phyloP scores from a whole-genome alignment of 2,329 filamentous ascomycete species.

The Venturia nashicola region DNA sequence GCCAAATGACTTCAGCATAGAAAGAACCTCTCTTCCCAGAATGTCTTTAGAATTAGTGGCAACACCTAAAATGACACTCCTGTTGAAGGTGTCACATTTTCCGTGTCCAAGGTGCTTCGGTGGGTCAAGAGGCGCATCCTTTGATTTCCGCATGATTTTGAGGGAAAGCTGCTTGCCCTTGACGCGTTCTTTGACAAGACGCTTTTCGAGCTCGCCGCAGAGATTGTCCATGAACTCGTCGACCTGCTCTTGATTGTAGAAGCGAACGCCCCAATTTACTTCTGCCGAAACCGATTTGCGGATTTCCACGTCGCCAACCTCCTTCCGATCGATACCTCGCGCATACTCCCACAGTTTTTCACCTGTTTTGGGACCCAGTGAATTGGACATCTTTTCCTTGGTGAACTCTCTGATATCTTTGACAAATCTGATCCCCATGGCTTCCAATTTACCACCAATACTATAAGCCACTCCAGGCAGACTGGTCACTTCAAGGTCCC shows the following conservation, averaged over 20 bases:
- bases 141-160: constrained; percentile 83
- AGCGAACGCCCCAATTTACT: constrained; percentile 96
- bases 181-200: constrained; percentile 70
- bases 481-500: constrained; percentile 63
- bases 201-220: constrained; percentile 70
- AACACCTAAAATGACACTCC: constrained; percentile 69
- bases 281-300: constrained; percentile 95
- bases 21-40: constrained; percentile 73
- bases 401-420: constrained; percentile 69
- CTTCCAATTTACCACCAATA: constrained; percentile 76
- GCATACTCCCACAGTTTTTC: constrained; percentile 85
- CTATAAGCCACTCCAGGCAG: constrained; percentile 89
- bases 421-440: constrained; percentile 69
- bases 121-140: constrained; percentile 80
- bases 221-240: constrained; percentile 83
- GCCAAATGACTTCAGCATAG: constrained; percentile 66
- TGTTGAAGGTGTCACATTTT: constrained; percentile 89
- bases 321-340: constrained; percentile 70
- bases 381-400: constrained; percentile 60
- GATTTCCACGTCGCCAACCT: constrained; percentile 74
- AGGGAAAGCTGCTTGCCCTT: constrained; percentile 82
- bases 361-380: constrained; percentile 83
- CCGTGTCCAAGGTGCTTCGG: constrained; percentile 91
- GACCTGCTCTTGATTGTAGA: constrained; percentile 81
- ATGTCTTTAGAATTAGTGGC: constrained; percentile 63